These are phyloP conservation scores for Gyromitra esculenta DNA, from an alignment of 2,329 filamentous ascomycete species.

Conservation along the genomic window DNA sequence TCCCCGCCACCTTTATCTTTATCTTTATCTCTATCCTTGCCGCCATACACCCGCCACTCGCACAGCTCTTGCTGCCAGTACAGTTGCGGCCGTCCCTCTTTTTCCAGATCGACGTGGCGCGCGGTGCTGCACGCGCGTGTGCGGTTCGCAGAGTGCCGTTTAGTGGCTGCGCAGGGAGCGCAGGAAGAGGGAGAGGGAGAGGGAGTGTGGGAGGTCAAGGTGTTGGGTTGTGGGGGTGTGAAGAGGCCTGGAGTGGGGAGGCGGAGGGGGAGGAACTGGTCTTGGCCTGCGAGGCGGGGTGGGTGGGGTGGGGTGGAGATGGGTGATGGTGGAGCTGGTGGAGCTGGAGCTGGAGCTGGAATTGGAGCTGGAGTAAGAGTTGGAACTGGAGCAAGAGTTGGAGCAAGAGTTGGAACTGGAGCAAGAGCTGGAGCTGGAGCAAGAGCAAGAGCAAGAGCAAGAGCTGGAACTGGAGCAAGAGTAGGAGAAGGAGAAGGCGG, in stretches of 20 bases:
- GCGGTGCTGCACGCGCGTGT: neutral
- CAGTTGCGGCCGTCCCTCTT: neutral
- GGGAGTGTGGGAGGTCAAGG: neutral
- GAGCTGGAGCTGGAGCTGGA: too few relatives aligned
- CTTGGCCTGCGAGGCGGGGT: neutral
- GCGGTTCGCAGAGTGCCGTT: too few relatives aligned
- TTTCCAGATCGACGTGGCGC: neutral
- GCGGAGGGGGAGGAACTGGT: neutral
- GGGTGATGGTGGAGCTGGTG: neutral
- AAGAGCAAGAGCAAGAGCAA: too few relatives aligned
- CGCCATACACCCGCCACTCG: neutral
- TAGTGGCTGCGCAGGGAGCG: neutral
- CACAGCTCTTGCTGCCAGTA: neutral
- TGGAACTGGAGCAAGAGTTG: too few relatives aligned
- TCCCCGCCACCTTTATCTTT: too few relatives aligned
- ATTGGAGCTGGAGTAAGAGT: too few relatives aligned
- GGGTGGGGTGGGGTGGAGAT: neutral
- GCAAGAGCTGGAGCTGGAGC: too few relatives aligned
- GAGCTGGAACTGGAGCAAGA: too few relatives aligned
- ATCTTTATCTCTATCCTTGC: neutral
- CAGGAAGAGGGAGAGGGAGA: too few relatives aligned
- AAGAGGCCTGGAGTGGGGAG: neutral
- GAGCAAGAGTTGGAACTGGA: too few relatives aligned
- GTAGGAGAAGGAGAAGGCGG: too few relatives aligned
- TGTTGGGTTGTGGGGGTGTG: neutral